Percentiles rank a stretch among this genome's conserved stretches.
Conservation (phyloP, 768 basidiomycete species). For the Tubosaeta brunneosetosa region DNA sequence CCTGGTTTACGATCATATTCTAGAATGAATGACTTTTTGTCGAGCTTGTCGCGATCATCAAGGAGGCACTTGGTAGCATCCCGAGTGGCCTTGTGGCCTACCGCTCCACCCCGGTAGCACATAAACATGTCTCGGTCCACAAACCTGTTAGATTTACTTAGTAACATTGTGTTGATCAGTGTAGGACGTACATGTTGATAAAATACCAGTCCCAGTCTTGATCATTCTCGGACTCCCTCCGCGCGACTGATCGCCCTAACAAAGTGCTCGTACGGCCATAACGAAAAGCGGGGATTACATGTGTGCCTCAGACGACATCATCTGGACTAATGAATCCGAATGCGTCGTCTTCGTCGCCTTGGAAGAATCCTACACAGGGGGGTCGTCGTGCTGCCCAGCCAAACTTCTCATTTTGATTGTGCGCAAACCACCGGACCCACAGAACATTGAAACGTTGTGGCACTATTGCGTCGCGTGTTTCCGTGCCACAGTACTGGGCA, state of each 20-base stretch:
- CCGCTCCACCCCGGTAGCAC: too few relatives aligned
- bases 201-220: constrained; percentile 33
- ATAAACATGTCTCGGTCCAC: neutral
- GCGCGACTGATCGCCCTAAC: constrained; percentile 4
- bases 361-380: neutral
- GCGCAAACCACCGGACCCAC: constrained; percentile 2
- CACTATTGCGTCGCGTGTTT: neutral
- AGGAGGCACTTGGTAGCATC: too few relatives aligned
- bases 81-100: too few relatives aligned
- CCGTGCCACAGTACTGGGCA: neutral
- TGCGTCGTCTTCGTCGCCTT: neutral
- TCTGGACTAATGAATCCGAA: neutral
- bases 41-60: too few relatives aligned
- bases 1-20: too few relatives aligned
- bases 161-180: neutral
- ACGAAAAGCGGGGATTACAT: neutral
- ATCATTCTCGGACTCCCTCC: constrained; percentile 7
- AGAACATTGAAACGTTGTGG: neutral
- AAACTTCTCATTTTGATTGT: neutral
- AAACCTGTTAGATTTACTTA: neutral
- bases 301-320: neutral
- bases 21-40: too few relatives aligned
- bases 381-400: neutral
- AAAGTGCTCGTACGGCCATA: neutral
- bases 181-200: constrained; percentile 30